phyloP scores from a whole-genome alignment of 169 alveolate species.

The Amoebophrya sp. region DNA sequence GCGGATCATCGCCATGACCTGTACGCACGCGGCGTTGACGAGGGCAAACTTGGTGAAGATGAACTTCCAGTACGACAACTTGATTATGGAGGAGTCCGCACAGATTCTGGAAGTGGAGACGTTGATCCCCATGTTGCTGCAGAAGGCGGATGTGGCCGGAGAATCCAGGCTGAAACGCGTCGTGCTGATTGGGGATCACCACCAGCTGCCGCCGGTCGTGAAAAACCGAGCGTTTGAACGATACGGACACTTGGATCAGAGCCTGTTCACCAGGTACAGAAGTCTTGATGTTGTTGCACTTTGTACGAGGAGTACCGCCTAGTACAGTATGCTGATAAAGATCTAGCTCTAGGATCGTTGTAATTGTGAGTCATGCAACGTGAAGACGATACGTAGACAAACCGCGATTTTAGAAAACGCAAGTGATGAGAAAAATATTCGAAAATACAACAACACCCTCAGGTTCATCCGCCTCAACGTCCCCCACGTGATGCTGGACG shows the following conservation, averaged over 20 bases:
- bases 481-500: constrained; percentile 65
- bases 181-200: constrained; percentile 84
- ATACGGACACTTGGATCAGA: constrained; percentile 71
- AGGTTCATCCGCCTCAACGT: constrained; percentile 69
- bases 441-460: too few relatives aligned
- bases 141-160: constrained; percentile 46
- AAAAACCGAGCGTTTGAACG: constrained; percentile 65
- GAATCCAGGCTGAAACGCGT: constrained; percentile 65
- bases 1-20: constrained; percentile 87
- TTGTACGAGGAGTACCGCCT: too few relatives aligned
- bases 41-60: constrained; percentile 64
- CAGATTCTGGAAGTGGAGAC: constrained; percentile 80
- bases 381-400: too few relatives aligned
- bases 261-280: constrained; percentile 57
- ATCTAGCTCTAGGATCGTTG: too few relatives aligned
- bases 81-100: constrained; percentile 80
- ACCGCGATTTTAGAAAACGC: too few relatives aligned
- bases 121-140: constrained; percentile 79
- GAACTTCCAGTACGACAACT: constrained; percentile 64
- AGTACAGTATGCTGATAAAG: too few relatives aligned
- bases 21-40: constrained; percentile 89
- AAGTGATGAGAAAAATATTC: too few relatives aligned
- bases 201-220: constrained; percentile 86
- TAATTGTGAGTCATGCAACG: too few relatives aligned
- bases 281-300: not conserved